Evolutionary conservation across 352 stramenopile genomes (phyloP).

Genomic region (Globisporangium megalacanthum): DNA sequence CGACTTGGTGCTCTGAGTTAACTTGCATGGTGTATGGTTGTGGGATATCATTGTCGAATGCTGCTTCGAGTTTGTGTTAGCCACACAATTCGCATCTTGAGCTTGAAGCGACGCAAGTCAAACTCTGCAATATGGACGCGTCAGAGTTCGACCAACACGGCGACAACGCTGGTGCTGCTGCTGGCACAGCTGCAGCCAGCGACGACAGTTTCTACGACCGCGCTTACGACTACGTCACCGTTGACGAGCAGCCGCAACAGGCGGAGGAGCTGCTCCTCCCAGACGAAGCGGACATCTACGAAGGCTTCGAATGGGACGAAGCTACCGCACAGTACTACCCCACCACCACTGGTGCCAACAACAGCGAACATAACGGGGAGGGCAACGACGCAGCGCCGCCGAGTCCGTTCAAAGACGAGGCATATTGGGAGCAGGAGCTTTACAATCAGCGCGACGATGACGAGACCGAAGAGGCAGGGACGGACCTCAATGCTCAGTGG

Average conservation of each 20-base stretch:
- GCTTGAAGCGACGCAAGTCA: neutral
- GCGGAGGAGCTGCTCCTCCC: too few species aligned
- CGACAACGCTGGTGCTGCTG: too few species aligned
- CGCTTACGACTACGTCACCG: neutral
- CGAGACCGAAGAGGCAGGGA: too few species aligned
- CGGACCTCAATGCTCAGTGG: too few species aligned
- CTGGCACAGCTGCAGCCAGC: neutral
- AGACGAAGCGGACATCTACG: neutral
- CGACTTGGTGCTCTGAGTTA: too few species aligned
- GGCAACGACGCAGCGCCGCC: slow-evolving; percentile 7
- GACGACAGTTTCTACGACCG: slow-evolving; percentile 1
- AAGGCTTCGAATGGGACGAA: slow-evolving; percentile 7
- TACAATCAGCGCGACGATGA: slow-evolving; percentile 11
- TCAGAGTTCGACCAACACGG: too few species aligned
- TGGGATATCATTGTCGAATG: neutral
- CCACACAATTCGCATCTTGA: neutral
- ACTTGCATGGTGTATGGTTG: too few species aligned
- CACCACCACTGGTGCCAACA: slow-evolving; percentile 2
- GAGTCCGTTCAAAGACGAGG: slow-evolving; percentile 37
- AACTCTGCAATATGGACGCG: neutral
- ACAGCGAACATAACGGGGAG: slow-evolving; percentile 3
- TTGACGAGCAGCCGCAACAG: neutral
- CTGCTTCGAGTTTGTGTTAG: neutral
- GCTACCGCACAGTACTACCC: slow-evolving; percentile 14
- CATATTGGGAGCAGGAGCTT: slow-evolving; percentile 43